phyloP scores from a whole-genome alignment of 495 filamentous ascomycete species.

The Paragyromitra xinjiangensis region DNA sequence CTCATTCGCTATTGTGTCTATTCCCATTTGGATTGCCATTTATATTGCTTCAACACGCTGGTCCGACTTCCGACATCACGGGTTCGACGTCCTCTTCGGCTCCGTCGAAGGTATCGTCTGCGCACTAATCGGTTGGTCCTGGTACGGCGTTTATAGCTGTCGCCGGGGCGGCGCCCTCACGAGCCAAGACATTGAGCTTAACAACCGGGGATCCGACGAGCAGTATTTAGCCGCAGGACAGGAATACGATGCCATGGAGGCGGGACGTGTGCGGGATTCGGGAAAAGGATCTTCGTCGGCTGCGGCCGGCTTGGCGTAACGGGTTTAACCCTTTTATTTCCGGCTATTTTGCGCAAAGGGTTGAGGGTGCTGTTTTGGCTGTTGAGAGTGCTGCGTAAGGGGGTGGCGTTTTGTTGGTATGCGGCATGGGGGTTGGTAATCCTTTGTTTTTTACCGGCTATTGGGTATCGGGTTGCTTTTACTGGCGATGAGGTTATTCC shows the following conservation, averaged over 20 bases:
- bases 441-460: neutral
- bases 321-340: neutral
- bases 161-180: neutral
- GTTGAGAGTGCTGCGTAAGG: neutral
- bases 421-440: neutral
- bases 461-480: neutral
- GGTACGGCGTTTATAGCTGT: conserved; percentile 70
- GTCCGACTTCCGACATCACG: conserved; percentile 71
- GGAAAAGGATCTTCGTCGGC: neutral
- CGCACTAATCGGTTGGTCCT: conserved; percentile 68
- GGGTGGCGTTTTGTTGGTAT: neutral
- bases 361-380: neutral
- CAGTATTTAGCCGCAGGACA: neutral
- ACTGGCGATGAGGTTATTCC: neutral
- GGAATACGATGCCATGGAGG: neutral
- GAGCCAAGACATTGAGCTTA: neutral
- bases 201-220: neutral
- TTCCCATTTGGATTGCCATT: conserved; percentile 61
- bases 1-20: conserved; percentile 66
- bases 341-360: neutral
- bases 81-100: conserved; percentile 72
- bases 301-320: neutral
- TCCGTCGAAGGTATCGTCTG: conserved; percentile 66
- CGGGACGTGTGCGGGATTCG: neutral
- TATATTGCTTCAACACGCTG: conserved; percentile 72